phyloP scores from a whole-genome alignment of 495 filamentous ascomycete species.

The Hypoxylon intermedium region DNA sequence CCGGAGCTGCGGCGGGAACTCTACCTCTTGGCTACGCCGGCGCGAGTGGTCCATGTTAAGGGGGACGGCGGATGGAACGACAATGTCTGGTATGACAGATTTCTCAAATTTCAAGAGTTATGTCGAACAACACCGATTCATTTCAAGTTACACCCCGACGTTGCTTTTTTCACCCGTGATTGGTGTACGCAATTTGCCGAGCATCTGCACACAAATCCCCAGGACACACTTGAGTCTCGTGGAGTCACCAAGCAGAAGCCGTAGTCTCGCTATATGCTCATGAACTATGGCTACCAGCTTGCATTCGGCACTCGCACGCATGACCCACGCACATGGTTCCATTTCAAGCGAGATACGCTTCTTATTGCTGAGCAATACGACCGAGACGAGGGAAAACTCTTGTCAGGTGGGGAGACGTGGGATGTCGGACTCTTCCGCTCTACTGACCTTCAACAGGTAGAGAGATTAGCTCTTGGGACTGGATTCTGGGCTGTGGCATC shows the following conservation, averaged over 20 bases:
- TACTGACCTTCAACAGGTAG: conserved; percentile 1
- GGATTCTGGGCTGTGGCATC: background rate
- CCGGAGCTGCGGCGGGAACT: conserved; percentile 12
- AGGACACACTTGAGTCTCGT: background rate
- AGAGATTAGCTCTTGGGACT: background rate
- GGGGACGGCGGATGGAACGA: background rate
- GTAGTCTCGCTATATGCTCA: conserved; percentile 21
- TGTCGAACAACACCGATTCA: conserved; percentile 12
- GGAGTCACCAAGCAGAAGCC: conserved; percentile 6
- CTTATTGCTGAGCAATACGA: background rate
- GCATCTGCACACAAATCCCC: background rate
- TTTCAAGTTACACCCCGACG: conserved; percentile 15
- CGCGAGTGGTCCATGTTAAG: background rate
- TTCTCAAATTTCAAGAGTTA: conserved; percentile 2
- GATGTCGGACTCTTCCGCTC: conserved; percentile 7
- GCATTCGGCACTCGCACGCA: conserved; percentile 23
- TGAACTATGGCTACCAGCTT: conserved; percentile 17
- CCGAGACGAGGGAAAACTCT: background rate
- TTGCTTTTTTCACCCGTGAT: conserved; percentile 5
- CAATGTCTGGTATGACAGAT: background rate
- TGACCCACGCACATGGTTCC: conserved; percentile 22
- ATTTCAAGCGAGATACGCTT: conserved; percentile 20
- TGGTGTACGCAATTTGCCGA: background rate
- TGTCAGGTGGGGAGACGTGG: background rate
- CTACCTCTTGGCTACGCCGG: conserved; percentile 16